Conservation (phyloP, 257 asterid species). For the Forsythia suspensa region DNA sequence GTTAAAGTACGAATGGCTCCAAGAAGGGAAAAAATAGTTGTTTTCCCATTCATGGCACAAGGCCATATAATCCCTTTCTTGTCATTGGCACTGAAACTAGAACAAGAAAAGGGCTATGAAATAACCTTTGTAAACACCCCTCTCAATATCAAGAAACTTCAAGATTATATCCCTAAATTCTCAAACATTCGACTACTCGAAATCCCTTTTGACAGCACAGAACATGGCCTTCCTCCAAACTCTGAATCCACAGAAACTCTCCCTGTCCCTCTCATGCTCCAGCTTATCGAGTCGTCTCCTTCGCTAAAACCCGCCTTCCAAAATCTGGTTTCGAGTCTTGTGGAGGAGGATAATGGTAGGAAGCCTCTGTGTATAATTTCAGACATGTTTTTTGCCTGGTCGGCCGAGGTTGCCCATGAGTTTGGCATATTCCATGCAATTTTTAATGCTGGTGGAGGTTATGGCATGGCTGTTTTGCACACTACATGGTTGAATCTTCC, state of each 20-base stretch:
- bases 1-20: background rate
- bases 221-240: conserved; percentile 28
- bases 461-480: conserved; percentile 32
- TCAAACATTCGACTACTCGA: conserved; percentile 25
- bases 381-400: conserved; percentile 42
- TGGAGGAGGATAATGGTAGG: background rate
- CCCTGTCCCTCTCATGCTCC: conserved; percentile 2
- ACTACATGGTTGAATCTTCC: conserved; percentile 31
- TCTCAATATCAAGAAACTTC: conserved; percentile 24
- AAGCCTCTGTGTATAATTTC: conserved; percentile 33
- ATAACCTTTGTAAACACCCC: conserved; percentile 36
- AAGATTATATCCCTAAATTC: background rate
- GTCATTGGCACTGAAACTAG: conserved; percentile 28
- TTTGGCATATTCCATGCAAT: conserved; percentile 30
- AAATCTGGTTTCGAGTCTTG: conserved; percentile 15
- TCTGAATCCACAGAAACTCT: conserved; percentile 26
- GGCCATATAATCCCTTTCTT: conserved; percentile 37
- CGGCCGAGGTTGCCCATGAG: conserved; percentile 33
- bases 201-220: conserved; percentile 28
- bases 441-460: conserved; percentile 35
- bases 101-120: conserved; percentile 16
- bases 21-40: conserved; percentile 18
- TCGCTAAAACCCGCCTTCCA: conserved; percentile 34
- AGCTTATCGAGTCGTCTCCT: conserved; percentile 14
- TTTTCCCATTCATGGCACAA: conserved; percentile 41